Evolutionary conservation across 2,329 filamentous ascomycete genomes (phyloP), one percentile per base, ranked within the genome.

Genomic region (Trichoderma harzianum): DNA sequence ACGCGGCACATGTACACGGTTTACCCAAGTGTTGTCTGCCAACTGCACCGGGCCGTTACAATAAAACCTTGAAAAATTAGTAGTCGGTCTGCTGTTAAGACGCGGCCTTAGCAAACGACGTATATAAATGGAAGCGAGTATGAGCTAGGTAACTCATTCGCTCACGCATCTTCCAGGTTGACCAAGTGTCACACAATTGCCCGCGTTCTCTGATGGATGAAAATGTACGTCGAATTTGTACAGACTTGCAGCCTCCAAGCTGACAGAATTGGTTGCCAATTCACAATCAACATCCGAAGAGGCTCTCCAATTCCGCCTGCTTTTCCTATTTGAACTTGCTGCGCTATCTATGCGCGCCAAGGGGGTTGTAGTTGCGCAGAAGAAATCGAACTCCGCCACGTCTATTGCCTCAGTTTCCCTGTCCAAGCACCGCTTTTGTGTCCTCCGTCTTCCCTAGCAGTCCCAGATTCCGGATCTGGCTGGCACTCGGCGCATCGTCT

Each of bases 381-480:
- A 61, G 57, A 61, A 51, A 53, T 51, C 67, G 39, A 62, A 34
- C 28, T 26, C 39, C 55, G 18, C 39, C 57, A 28, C 57, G 57
- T 55, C 53, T 53, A 36, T 58, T 28, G 58, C 47, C 71, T 74
- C 77, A 80, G 61, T 71, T 78, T 70, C 51, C 55, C 47, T 77
- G 78, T 43, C 82, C 83, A 65, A 88, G 76, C 71, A 89, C 86
- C 79, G 88, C 87, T 80, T 91, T 89, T 70, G 91, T 89, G 77
- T 96, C 93, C 77, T 97, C 93, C 76, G 96, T 92, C 82, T 94
- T 94, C 79, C 92, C 91, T 77, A 98, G 79, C 75, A 98, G 83
- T 58, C 95, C 95, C 74, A 98, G 82, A 81, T 92, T 94, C 82
- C 94, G 88, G 86, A 98, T 97, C 85, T 96, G 90, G 73, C 93